These are phyloP conservation scores for Cladophialophora immunda DNA, from an alignment of 2,329 filamentous ascomycete species.

Conservation along the genomic window DNA sequence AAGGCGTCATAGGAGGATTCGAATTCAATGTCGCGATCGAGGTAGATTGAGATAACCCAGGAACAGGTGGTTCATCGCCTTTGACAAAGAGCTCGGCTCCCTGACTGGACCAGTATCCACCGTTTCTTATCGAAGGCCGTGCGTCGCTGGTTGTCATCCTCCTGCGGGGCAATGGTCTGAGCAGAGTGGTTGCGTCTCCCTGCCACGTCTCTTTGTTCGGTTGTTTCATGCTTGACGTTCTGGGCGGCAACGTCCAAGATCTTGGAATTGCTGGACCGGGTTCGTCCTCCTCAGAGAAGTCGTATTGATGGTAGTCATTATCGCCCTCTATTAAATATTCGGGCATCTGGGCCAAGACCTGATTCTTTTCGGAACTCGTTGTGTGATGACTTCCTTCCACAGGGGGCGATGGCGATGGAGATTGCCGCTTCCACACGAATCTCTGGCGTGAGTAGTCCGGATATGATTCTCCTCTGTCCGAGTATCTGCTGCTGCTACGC, in stretches of 20 bases:
- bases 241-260: constrained; percentile 22
- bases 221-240: constrained; percentile 24
- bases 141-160: constrained; percentile 15
- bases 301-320: constrained; percentile 4
- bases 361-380: neutral
- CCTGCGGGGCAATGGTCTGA: neutral
- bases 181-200: neutral
- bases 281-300: constrained; percentile 14
- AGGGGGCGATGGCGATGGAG: constrained; percentile 12
- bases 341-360: neutral
- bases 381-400: neutral
- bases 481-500: constrained; percentile 19
- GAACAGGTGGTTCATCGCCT: constrained; percentile 20
- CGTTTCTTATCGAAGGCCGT: constrained; percentile 23
- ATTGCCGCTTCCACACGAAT: constrained; percentile 6
- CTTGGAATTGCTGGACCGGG: constrained; percentile 8
- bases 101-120: constrained; percentile 23
- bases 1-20: constrained; percentile 30
- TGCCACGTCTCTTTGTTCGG: neutral
- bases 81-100: constrained; percentile 1
- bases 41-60: constrained; percentile 23
- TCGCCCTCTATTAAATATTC: neutral
- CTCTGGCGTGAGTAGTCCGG: neutral
- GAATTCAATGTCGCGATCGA: constrained; percentile 26
- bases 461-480: neutral